Percentiles rank a stretch among this genome's conserved stretches.
Conservation (phyloP, 2,329 filamentous ascomycete species). For the Pseudodiploospora longispora region DNA sequence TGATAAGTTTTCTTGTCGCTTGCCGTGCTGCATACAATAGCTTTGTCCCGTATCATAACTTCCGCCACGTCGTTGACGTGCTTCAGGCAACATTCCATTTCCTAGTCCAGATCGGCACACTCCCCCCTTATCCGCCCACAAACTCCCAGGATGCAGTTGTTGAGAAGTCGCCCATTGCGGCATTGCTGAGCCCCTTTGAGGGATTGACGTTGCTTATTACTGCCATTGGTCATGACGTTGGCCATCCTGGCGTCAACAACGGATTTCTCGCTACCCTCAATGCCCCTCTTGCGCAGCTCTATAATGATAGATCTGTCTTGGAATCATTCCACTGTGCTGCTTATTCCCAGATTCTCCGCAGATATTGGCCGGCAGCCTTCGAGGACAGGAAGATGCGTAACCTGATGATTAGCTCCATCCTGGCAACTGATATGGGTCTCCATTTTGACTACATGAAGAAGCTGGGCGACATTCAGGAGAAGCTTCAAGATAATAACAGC, state of each 20-base stretch:
- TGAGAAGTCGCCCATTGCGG: conserved; percentile 58
- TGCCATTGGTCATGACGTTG: conserved; percentile 96
- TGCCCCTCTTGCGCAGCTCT: conserved; percentile 85
- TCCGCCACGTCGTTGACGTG: conserved; percentile 93
- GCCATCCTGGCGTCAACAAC: conserved; percentile 96
- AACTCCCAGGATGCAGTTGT: conserved; percentile 20
- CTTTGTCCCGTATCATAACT: conserved; percentile 97
- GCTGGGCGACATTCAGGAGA: conserved; percentile 71
- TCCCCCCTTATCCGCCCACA: conserved; percentile 56
- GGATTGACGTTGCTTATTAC: conserved; percentile 83
- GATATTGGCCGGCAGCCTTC: conserved; percentile 83
- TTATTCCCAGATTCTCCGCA: conserved; percentile 88
- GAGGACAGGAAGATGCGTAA: conserved; percentile 72
- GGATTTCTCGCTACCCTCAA: conserved; percentile 89
- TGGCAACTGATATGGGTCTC: conserved; percentile 94
- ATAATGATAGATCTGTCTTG: conserved; percentile 93
- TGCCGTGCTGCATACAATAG: conserved; percentile 92
- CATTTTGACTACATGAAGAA: conserved; percentile 97
- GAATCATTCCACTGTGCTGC: conserved; percentile 97
- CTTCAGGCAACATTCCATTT: conserved; percentile 90
- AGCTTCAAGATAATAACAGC: conserved; percentile 57
- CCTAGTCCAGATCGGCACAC: conserved; percentile 67
- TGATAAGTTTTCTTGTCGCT: conserved; percentile 78
- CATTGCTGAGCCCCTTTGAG: conserved; percentile 77
- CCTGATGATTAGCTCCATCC: conserved; percentile 93